A percentile compares a stretch with the other conserved stretches of the same genome.
Evolutionary conservation across 2,329 filamentous ascomycete species (phyloP).

Genomic region (Cordyceps fumosorosea): DNA sequence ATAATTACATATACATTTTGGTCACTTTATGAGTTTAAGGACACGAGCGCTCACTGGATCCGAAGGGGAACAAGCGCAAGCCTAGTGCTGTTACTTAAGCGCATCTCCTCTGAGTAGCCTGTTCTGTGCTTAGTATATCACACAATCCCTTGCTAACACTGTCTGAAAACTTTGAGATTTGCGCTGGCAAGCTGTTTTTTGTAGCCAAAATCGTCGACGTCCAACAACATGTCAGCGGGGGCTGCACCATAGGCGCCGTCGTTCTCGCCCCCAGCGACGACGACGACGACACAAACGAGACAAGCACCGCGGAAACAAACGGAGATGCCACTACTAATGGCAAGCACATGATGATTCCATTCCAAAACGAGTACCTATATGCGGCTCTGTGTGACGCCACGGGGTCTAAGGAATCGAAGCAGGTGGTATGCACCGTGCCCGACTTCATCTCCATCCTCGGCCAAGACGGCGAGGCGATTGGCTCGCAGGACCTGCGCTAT

Average conservation of each 20-base stretch:
- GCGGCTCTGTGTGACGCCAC: slow-evolving; percentile 27
- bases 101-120: too few relatives aligned
- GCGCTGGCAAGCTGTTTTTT: slow-evolving; percentile 30
- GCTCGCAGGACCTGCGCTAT: slow-evolving; percentile 44
- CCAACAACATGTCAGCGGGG: slow-evolving; percentile 29
- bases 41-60: too few relatives aligned
- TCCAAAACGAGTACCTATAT: slow-evolving; percentile 37
- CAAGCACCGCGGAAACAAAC: slow-evolving; percentile 7
- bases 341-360: slow-evolving; percentile 33
- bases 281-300: slow-evolving; percentile 12
- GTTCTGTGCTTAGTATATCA: too few relatives aligned
- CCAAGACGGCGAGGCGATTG: slow-evolving; percentile 42
- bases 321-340: neutral
- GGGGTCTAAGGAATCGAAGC: slow-evolving; percentile 23
- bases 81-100: too few relatives aligned
- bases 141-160: neutral
- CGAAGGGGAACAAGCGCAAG: too few relatives aligned
- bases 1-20: too few relatives aligned
- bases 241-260: slow-evolving; percentile 35
- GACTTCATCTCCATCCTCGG: slow-evolving; percentile 32
- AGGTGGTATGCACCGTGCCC: slow-evolving; percentile 30
- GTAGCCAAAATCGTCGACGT: slow-evolving; percentile 36
- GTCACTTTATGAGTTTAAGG: too few relatives aligned
- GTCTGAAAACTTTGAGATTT: slow-evolving; percentile 16
- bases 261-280: slow-evolving; percentile 23